Base-by-base conservation (phyloP, 2,329 filamentous ascomycete species). In the Fusarium sp. region DNA sequence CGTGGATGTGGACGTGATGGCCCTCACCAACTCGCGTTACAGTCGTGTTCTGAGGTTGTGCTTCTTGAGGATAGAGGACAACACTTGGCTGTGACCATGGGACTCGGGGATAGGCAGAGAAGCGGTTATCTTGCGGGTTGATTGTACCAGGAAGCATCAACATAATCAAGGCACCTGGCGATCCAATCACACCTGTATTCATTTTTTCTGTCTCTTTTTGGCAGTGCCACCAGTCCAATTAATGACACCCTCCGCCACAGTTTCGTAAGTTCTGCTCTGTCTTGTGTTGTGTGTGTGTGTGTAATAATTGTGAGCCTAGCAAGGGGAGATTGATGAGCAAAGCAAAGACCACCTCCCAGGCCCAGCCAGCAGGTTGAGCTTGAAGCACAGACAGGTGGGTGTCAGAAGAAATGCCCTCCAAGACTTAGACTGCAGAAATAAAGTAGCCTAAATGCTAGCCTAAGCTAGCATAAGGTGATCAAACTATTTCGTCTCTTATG, bases 201-300 rank as follows among this genome's bases (percentile, higher is more conserved):
- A 22, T 44, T 38, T 58, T 44, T 49, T 34, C 11, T 32, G 30
- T 30, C n/a, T 41, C 18, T 46, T 44, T 41, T 43, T 57, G 58
- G 32, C 45, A 58, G 34, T 47, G 25, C 38, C 25, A 44, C 44
- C 45, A 51, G 29, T 24, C 40, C 32, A 48, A 46, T 48, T 61
- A 25, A 45, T 40, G 58, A 55, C 43, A 63, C 57, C 67, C 72
- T 74, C 74, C 76, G 75, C 74, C 76, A 76, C 71, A 73, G 70
- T 69, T 70, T 70, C 69, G 45, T 58, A 58, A 60, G 34, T 67
- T 44, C 45, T 48, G 32, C 27, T 46, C 47, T 34, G 34, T 38
- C 34, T 38, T 38, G 49, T 34, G 13, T 38, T 46, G 25, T 44
- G 48, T 54, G 65, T 61, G 70, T 53, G 63, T 52, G 49, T 52